Percentiles rank a stretch among this genome's conserved stretches.
Conservation (phyloP, 2,329 filamentous ascomycete species). For the Celoporthe dispersa region DNA sequence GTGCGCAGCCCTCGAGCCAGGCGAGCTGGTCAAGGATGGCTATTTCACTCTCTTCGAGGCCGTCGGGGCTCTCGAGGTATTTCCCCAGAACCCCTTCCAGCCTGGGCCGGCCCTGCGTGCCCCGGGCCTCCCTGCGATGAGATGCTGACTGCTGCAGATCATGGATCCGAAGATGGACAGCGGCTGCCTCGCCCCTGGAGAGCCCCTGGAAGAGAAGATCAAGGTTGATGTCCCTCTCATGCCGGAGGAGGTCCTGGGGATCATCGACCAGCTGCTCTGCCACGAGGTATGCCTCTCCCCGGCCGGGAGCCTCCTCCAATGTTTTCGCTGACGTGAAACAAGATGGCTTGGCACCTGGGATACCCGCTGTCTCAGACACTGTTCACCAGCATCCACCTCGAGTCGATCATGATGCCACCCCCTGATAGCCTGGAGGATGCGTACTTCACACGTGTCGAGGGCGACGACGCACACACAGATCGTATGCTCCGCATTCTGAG, state of each 20-base stretch:
- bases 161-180: slow-evolving; percentile 99
- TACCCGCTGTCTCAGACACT: slow-evolving; percentile 93
- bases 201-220: slow-evolving; percentile 83
- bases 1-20: slow-evolving; percentile 70
- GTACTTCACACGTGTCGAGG: slow-evolving; percentile 56
- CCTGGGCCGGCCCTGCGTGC: neutral
- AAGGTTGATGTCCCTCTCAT: slow-evolving; percentile 70
- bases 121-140: neutral
- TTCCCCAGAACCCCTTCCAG: slow-evolving; percentile 27
- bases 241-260: slow-evolving; percentile 82
- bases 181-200: slow-evolving; percentile 76
- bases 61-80: slow-evolving; percentile 80
- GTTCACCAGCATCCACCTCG: slow-evolving; percentile 90
- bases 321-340: slow-evolving; percentile 19
- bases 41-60: slow-evolving; percentile 93
- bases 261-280: slow-evolving; percentile 91
- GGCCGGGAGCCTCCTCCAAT: too few relatives aligned
- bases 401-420: slow-evolving; percentile 75
- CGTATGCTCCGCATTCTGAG: slow-evolving; percentile 69
- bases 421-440: slow-evolving; percentile 68
- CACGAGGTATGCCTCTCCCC: slow-evolving; percentile 67
- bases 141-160: slow-evolving; percentile 63
- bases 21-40: slow-evolving; percentile 91
- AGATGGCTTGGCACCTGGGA: slow-evolving; percentile 98
- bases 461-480: slow-evolving; percentile 39